Evolutionary conservation across 2,329 filamentous ascomycete genomes (phyloP).

Genomic region (Fusarium temperatum): DNA sequence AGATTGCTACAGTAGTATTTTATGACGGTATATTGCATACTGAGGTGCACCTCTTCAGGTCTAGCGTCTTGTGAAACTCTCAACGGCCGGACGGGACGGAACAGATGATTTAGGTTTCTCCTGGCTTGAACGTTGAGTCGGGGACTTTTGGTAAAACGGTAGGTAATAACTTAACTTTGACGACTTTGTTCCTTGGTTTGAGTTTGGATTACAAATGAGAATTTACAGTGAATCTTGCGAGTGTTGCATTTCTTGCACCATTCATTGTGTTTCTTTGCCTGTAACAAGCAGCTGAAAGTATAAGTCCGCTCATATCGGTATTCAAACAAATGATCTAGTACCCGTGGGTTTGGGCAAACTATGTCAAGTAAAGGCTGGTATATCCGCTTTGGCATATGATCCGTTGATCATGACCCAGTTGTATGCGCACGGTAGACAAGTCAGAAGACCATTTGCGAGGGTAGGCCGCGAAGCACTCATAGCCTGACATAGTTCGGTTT

Average conservation of each 20-base stretch:
- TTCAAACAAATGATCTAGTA: neutral
- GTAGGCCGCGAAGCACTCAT: neutral
- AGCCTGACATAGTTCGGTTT: neutral
- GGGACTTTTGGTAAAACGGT: neutral
- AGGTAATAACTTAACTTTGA: neutral
- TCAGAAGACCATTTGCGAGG: neutral
- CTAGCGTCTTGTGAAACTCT: conserved; percentile 7
- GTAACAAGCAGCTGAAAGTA: neutral
- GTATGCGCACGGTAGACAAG: neutral
- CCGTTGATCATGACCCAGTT: neutral
- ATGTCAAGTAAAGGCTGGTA: neutral
- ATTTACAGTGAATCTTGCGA: neutral
- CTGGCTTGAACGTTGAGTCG: conserved; percentile 5
- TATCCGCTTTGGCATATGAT: neutral
- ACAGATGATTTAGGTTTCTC: conserved; percentile 1
- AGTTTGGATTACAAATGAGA: neutral
- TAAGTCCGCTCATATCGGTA: neutral
- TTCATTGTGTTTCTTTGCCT: neutral
- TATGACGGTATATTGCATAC: neutral
- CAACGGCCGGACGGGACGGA: neutral
- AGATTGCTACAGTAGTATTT: neutral
- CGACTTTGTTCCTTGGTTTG: neutral
- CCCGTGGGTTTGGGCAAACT: no score
- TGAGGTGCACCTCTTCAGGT: neutral
- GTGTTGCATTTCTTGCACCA: neutral